Conservation (phyloP, 768 basidiomycete genomes). For the Rhizopogon vinicolor region DNA sequence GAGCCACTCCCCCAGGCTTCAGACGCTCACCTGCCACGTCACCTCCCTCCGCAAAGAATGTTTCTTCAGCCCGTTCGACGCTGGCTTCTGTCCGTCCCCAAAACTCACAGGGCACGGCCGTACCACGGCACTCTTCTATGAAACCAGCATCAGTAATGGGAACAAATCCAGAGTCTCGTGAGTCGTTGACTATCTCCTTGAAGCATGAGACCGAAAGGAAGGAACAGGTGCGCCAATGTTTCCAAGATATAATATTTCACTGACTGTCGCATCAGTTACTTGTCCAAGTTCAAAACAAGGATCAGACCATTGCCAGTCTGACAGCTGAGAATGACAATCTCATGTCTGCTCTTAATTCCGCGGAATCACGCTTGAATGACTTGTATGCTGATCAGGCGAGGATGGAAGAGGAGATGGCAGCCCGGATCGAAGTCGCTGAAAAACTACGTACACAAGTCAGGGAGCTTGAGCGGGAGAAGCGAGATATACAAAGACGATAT, state of each 20-base stretch:
- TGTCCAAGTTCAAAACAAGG: constrained; percentile 74
- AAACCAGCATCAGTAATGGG: constrained; percentile 39
- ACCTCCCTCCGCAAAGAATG: constrained; percentile 43
- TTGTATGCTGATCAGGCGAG: constrained; percentile 79
- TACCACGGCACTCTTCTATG: constrained; percentile 46
- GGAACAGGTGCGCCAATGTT: constrained; percentile 54
- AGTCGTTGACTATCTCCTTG: constrained; percentile 55
- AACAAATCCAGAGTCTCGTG: constrained; percentile 44
- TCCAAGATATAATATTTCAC: constrained; percentile 5
- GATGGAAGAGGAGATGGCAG: constrained; percentile 76
- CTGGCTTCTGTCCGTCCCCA: constrained; percentile 48
- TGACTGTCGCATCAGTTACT: constrained; percentile 50
- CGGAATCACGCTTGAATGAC: constrained; percentile 73
- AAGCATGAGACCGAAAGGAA: constrained; percentile 79
- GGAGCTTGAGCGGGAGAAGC: constrained; percentile 85
- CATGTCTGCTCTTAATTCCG: constrained; percentile 56
- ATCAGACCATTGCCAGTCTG: constrained; percentile 59
- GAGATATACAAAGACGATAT: constrained; percentile 77
- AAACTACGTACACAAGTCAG: constrained; percentile 78
- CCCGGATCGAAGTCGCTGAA: constrained; percentile 78
- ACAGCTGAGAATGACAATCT: constrained; percentile 62
- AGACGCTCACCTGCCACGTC: constrained; percentile 41
- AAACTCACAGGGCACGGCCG: constrained; percentile 39
- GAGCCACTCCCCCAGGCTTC: constrained; percentile 39
- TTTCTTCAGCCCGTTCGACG: constrained; percentile 58